Base-by-base conservation (phyloP, 768 basidiomycete genomes). In the Naganishia randhawae region DNA sequence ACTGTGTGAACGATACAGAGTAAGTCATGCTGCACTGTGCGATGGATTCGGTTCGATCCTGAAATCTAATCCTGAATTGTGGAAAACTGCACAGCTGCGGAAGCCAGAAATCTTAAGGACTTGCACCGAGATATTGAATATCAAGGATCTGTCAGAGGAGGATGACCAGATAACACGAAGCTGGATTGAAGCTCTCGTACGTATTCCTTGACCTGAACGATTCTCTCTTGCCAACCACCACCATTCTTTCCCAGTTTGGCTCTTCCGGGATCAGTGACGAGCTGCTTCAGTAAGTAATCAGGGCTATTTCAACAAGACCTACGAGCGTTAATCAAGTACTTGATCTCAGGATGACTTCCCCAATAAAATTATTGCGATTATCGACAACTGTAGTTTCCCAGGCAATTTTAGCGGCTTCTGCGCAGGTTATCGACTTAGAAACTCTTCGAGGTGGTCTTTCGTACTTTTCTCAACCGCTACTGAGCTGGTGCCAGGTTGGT, bases 381-480 rank as follows among this genome's bases (percentile, higher is more conserved):
- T 74, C 80, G 1, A 71, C 79, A 9, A 78, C 78, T 0, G 69
- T 82, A 42, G 76, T 81, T 39, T 74, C 80, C 32, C 82, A 82
- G 66, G 78, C 78, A 10, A 73, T 81, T 52, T 62, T 67, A 25
- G 81, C 81, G 0, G 72, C 74, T 11, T 68, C 76, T 6, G 68
- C 74, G 0, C 77, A 77, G 25, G 73, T 77, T 3, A 78, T 82
- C 42, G 80, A 80, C 54, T 69, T 74, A 25, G 81, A 81, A 35
- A 78, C 74, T 2, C 75, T 82, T 3, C 74, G 76, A 50, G 74
- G 76, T 29, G 82, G 81, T 0, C 70, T 82, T 9, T 80, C 79
- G 1, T 82, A 81, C 70, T 82, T 82, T 69, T 74, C 77, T 1
- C 81, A 82, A 67, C 79, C 81, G 14, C 71, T 82, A 1, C 71